These are phyloP conservation scores for Stachybotrys chartarum DNA, from an alignment of 2,329 filamentous ascomycete genomes.

Conservation along the genomic window DNA sequence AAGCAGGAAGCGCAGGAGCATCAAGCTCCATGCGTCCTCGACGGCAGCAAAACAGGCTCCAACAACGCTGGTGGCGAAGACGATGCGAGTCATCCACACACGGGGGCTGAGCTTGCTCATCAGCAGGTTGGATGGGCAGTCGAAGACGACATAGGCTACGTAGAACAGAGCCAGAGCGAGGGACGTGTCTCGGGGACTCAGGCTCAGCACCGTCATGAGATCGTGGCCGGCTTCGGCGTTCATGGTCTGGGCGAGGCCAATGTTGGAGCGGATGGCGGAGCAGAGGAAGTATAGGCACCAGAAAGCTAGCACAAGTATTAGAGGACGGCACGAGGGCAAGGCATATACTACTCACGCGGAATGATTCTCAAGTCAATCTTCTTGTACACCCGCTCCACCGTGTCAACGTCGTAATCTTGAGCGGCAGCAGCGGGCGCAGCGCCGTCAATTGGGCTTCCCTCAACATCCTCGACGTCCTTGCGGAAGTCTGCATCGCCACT, in stretches of 20 bases:
- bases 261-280: constrained; percentile 85
- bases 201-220: constrained; percentile 60
- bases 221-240: constrained; percentile 66
- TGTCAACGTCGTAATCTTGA: constrained; percentile 38
- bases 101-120: constrained; percentile 82
- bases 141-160: constrained; percentile 85
- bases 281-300: constrained; percentile 90
- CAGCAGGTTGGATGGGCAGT: constrained; percentile 79
- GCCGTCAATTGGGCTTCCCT: constrained; percentile 4
- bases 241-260: constrained; percentile 93
- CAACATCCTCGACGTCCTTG: constrained; percentile 11
- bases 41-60: constrained; percentile 80
- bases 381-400: constrained; percentile 47
- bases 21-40: constrained; percentile 75
- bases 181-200: constrained; percentile 71
- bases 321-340: constrained; percentile 1
- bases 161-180: constrained; percentile 85
- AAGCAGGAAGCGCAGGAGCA: constrained; percentile 78
- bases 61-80: constrained; percentile 78
- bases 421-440: neutral
- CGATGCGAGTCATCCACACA: constrained; percentile 88
- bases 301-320: constrained; percentile 51
- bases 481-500: constrained; percentile 24
- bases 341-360: constrained; percentile 32
- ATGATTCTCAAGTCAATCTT: constrained; percentile 55